Evolutionary conservation across 1,284 basidiomycete species (phyloP).

Genomic region (Leccinum ponderosum): DNA sequence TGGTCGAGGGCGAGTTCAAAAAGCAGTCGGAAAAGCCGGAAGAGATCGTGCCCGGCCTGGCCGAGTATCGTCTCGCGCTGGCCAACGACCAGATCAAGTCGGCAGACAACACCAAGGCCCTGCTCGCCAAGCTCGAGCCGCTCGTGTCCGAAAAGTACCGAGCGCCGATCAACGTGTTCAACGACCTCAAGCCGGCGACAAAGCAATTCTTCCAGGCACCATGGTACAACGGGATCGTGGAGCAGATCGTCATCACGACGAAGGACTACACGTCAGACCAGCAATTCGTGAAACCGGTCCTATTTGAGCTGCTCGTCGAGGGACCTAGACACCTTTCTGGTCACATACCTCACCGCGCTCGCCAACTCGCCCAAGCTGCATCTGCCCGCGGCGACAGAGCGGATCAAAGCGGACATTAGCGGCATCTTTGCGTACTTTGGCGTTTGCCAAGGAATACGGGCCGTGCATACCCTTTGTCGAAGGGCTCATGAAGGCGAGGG

Average conservation of each 20-base stretch:
- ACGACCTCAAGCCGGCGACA: slow-evolving; percentile 81
- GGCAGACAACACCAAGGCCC: slow-evolving; percentile 89
- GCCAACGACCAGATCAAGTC: slow-evolving; percentile 98
- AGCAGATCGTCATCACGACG: slow-evolving; percentile 92
- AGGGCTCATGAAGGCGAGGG: slow-evolving; percentile 84
- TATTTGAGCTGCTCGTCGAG: slow-evolving; percentile 92
- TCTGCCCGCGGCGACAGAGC: slow-evolving; percentile 83
- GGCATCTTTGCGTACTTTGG: slow-evolving; percentile 83
- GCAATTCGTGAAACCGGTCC: slow-evolving; percentile 84
- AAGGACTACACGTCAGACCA: slow-evolving; percentile 94
- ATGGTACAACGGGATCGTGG: slow-evolving; percentile 89
- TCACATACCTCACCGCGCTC: slow-evolving; percentile 88
- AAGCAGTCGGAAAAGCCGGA: too few relatives aligned
- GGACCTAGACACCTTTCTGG: slow-evolving; percentile 91
- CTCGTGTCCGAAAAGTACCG: slow-evolving; percentile 70
- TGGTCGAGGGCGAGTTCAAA: too few relatives aligned
- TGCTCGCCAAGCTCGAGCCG: slow-evolving; percentile 85
- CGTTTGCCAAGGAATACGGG: slow-evolving; percentile 95
- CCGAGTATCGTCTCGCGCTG: slow-evolving; percentile 97
- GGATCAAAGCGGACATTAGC: slow-evolving; percentile 82
- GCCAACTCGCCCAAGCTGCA: slow-evolving; percentile 85
- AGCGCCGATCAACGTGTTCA: slow-evolving; percentile 61
- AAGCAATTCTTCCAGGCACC: slow-evolving; percentile 44
- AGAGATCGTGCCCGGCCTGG: too few relatives aligned
- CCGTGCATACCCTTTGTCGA: slow-evolving; percentile 94